Evolutionary conservation across 176 grass and related monocot species (phyloP).

Genomic region (Paspalum vaginatum): DNA sequence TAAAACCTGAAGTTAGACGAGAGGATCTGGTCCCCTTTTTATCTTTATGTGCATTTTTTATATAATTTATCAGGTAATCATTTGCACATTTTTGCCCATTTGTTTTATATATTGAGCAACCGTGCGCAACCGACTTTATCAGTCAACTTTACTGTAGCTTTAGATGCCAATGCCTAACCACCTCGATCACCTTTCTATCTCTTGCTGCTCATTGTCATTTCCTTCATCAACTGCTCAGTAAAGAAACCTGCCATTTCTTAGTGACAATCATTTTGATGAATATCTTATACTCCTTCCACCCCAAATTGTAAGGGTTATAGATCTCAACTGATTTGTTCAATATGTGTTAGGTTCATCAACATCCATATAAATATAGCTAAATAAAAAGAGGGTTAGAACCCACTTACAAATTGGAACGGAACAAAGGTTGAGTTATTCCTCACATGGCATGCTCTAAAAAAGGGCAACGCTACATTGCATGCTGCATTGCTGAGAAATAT

Average conservation of each 20-base stretch:
- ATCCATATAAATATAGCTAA: no score
- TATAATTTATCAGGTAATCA: not conserved
- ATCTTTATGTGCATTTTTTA: not conserved
- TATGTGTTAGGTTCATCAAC: no score
- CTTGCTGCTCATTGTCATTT: not conserved
- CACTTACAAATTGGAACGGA: no score
- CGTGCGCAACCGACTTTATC: not conserved
- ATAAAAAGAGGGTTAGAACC: no score
- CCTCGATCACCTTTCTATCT: conserved; percentile 20
- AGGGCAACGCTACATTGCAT: not conserved
- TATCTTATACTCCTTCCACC: no score
- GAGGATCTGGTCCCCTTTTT: not conserved
- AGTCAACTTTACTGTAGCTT: conserved; percentile 3
- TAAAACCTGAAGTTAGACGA: no score
- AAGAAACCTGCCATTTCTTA: not conserved
- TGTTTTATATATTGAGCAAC: not conserved
- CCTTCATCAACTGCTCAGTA: not conserved
- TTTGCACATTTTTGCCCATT: not conserved
- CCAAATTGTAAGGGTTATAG: no score
- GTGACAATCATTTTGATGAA: conserved; percentile 4
- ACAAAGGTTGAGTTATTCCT: not conserved
- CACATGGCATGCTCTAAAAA: not conserved
- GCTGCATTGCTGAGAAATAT: not conserved
- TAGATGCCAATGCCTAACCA: conserved; percentile 28
- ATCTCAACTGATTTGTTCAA: no score